Evolutionary conservation across 257 asterid species (phyloP).

Genomic region (Solanum pennellii): DNA sequence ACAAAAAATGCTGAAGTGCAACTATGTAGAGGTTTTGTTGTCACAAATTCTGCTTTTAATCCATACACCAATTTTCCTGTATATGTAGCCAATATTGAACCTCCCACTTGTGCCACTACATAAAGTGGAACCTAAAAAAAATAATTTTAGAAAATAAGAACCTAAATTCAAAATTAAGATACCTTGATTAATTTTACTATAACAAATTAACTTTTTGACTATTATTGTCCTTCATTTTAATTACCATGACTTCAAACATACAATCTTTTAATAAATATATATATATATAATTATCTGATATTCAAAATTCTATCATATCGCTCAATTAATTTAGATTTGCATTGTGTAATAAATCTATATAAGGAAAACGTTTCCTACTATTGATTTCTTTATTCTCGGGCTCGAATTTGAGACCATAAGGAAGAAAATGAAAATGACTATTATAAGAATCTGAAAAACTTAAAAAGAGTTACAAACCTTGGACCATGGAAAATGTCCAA

Average conservation of each 20-base stretch:
- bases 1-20: constrained; percentile 49
- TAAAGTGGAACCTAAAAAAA: constrained; percentile 55
- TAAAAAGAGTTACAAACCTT: constrained; percentile 20
- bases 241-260: not conserved
- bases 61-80: constrained; percentile 49
- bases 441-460: not conserved
- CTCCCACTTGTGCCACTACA: constrained; percentile 64
- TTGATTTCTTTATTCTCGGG: not conserved
- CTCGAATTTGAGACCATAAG: not conserved
- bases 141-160: not conserved
- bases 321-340: not conserved
- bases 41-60: constrained; percentile 37
- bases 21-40: constrained; percentile 64
- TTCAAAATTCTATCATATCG: not conserved
- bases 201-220: not conserved
- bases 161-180: not conserved
- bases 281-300: not conserved
- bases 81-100: constrained; percentile 52
- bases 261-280: not conserved
- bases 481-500: constrained; percentile 80
- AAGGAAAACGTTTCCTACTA: not conserved
- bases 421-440: not conserved
- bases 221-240: not conserved
- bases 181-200: not conserved
- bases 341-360: not conserved